Evolutionary conservation across 2,329 filamentous ascomycete species (phyloP).

Genomic region (Podosphaera xanthii): DNA sequence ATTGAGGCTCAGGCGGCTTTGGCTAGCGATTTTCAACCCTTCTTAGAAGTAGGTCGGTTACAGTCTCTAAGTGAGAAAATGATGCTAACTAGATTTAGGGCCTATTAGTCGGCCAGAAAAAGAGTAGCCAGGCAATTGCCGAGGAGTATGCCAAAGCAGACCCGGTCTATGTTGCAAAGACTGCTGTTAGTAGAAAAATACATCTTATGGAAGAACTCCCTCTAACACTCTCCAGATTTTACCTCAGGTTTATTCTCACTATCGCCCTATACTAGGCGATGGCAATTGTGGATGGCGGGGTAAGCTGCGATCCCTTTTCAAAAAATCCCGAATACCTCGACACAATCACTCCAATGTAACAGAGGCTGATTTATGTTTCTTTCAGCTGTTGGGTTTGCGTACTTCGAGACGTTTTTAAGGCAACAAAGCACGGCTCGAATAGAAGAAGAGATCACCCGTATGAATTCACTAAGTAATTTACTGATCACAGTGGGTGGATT

Average conservation of each 20-base stretch:
- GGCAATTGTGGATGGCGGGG: slow-evolving; percentile 97
- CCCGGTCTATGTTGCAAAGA: slow-evolving; percentile 66
- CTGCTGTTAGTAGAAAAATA: slow-evolving; percentile 35
- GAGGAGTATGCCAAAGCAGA: slow-evolving; percentile 79
- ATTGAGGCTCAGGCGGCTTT: slow-evolving; percentile 31
- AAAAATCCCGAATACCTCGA: background rate
- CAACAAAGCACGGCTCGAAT: slow-evolving; percentile 40
- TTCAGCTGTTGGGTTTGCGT: slow-evolving; percentile 72
- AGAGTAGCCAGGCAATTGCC: slow-evolving; percentile 53
- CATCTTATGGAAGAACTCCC: background rate
- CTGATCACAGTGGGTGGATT: slow-evolving; percentile 52
- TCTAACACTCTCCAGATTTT: slow-evolving; percentile 33
- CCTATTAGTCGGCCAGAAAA: slow-evolving; percentile 57
- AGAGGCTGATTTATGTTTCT: slow-evolving; percentile 2
- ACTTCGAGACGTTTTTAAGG: slow-evolving; percentile 67
- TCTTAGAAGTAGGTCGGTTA: slow-evolving; percentile 25
- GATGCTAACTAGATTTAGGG: slow-evolving; percentile 32
- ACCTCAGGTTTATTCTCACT: slow-evolving; percentile 65
- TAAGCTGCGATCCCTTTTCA: slow-evolving; percentile 24
- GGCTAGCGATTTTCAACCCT: slow-evolving; percentile 33
- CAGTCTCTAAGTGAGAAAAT: slow-evolving; percentile 1
- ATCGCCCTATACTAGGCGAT: slow-evolving; percentile 72
- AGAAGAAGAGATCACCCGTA: slow-evolving; percentile 45
- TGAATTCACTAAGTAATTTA: slow-evolving; percentile 47
- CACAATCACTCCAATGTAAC: no score